Evolutionary conservation across 164 flowering plant genomes (phyloP).

Genomic region (Protea cynaroides): DNA sequence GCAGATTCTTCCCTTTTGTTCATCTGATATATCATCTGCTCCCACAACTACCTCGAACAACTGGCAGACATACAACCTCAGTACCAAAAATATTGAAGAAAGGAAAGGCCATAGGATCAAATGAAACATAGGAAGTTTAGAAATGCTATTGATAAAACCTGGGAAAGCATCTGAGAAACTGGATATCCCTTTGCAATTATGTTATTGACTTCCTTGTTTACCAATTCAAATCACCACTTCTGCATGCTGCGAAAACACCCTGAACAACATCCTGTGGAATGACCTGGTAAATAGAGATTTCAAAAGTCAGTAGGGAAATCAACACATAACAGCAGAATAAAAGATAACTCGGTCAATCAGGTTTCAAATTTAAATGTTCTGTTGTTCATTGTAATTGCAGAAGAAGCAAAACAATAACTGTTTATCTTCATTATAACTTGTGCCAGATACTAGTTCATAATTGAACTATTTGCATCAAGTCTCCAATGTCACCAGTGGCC

Average conservation of each 20-base stretch:
- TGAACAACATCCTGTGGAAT: conserved; percentile 65
- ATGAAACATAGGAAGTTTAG: background rate
- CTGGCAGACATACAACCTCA: conserved; percentile 33
- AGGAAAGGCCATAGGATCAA: background rate
- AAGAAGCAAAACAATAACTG: no score
- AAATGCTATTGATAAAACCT: conserved; percentile 38
- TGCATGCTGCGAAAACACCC: conserved; percentile 61
- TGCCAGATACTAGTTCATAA: no score
- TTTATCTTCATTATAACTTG: no score
- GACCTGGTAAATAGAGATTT: conserved; percentile 54
- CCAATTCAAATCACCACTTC: conserved; percentile 76
- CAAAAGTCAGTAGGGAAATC: conserved; percentile 6
- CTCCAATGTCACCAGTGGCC: no score
- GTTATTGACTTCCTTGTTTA: conserved; percentile 71
- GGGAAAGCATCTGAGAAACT: conserved; percentile 84
- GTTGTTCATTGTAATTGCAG: no score
- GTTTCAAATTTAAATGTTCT: background rate
- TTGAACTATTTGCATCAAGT: no score
- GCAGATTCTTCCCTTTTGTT: conserved; percentile 87
- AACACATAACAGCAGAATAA: background rate
- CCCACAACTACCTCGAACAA: conserved; percentile 70
- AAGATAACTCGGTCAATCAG: background rate
- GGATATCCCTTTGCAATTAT: conserved; percentile 93
- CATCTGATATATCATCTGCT: conserved; percentile 75
- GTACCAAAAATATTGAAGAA: conserved; percentile 2